Conservation (phyloP, 2,329 filamentous ascomycete species). For the Bertia moriformis region DNA sequence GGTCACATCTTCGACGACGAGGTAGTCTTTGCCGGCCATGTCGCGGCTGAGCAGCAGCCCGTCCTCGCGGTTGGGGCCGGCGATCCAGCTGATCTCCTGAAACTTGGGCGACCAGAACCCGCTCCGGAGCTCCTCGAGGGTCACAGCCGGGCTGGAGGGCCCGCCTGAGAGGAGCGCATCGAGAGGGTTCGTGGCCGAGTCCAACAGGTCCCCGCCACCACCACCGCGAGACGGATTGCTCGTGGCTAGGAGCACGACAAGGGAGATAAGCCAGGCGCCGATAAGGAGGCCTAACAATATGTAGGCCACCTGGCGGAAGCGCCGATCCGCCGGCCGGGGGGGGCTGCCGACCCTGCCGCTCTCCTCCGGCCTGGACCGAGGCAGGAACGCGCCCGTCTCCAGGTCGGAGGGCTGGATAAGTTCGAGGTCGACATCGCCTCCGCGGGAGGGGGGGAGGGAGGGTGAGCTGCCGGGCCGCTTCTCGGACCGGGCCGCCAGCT, state of each 20-base stretch:
- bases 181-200: slow-evolving; percentile 52
- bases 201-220: too few relatives aligned
- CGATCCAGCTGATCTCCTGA: slow-evolving; percentile 64
- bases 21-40: slow-evolving; percentile 50
- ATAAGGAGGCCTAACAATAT: slow-evolving; percentile 45
- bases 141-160: slow-evolving; percentile 49
- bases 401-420: slow-evolving; percentile 28
- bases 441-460: slow-evolving; percentile 7
- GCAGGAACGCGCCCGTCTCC: slow-evolving; percentile 38
- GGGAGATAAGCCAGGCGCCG: slow-evolving; percentile 53
- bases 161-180: slow-evolving; percentile 45
- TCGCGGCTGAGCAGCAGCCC: slow-evolving; percentile 68
- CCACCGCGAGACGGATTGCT: too few relatives aligned
- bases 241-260: slow-evolving; percentile 44
- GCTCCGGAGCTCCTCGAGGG: slow-evolving; percentile 50
- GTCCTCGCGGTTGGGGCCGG: slow-evolving; percentile 62
- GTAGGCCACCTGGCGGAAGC: slow-evolving; percentile 46
- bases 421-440: slow-evolving; percentile 14
- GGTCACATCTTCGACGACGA: slow-evolving; percentile 77
- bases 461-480: too few relatives aligned
- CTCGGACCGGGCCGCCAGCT: slow-evolving; percentile 17
- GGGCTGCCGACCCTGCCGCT: slow-evolving; percentile 17
- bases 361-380: too few relatives aligned
- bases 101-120: slow-evolving; percentile 50
- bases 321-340: slow-evolving; percentile 45